A percentile compares a stretch with the other conserved stretches of the same genome.
Conservation (phyloP, 768 basidiomycete species). For the Boletus rex-veris region DNA sequence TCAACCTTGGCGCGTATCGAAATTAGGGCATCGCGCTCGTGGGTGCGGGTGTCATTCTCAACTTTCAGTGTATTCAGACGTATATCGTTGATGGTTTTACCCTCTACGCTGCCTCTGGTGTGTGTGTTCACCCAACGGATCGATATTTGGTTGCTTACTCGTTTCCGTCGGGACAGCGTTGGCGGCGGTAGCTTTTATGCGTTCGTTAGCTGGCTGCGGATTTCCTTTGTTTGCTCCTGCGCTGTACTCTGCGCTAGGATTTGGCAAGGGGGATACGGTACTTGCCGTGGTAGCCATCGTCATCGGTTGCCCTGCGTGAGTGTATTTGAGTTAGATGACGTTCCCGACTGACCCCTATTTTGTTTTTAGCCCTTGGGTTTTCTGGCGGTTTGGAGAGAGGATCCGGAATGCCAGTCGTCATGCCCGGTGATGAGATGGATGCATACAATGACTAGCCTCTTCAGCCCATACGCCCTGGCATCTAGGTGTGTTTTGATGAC, state of each 20-base stretch:
- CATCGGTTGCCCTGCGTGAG: slow-evolving; percentile 55
- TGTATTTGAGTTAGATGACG: background rate
- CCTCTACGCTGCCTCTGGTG: slow-evolving; percentile 64
- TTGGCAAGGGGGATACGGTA: slow-evolving; percentile 66
- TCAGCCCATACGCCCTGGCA: too few species aligned
- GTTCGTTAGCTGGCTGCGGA: slow-evolving; percentile 66
- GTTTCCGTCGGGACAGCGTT: slow-evolving; percentile 41
- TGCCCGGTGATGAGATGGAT: slow-evolving; percentile 18
- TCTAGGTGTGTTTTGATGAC: too few species aligned
- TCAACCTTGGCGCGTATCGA: background rate
- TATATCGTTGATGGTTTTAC: slow-evolving; percentile 70
- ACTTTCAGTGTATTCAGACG: slow-evolving; percentile 60
- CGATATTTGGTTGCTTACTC: background rate
- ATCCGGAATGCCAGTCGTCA: slow-evolving; percentile 49
- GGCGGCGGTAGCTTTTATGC: slow-evolving; percentile 59
- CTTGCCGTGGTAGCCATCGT: slow-evolving; percentile 56
- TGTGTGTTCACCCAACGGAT: slow-evolving; percentile 6
- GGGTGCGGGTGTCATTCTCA: slow-evolving; percentile 56
- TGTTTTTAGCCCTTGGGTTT: slow-evolving; percentile 37
- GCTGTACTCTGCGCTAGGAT: slow-evolving; percentile 64
- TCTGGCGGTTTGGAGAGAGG: slow-evolving; percentile 45
- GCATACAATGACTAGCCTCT: too few species aligned
- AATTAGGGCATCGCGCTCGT: slow-evolving; percentile 53
- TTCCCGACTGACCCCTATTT: slow-evolving; percentile 32
- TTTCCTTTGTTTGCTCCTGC: slow-evolving; percentile 77